Evolutionary conservation across 2,329 filamentous ascomycete genomes (phyloP), one percentile per base, ranked within the genome.

Genomic region (Penicillium occitanis): DNA sequence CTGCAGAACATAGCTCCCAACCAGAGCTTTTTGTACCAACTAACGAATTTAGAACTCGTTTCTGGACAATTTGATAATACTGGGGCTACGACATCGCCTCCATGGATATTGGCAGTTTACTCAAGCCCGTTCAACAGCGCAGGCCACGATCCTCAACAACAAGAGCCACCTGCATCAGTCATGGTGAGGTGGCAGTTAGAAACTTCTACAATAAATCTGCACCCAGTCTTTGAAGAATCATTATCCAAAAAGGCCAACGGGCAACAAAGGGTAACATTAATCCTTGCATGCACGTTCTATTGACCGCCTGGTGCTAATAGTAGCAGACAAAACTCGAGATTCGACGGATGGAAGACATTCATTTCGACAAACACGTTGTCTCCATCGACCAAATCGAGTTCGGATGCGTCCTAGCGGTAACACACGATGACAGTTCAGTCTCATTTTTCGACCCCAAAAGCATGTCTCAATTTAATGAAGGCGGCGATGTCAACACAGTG

Each of bases 151-250:
- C 83, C 88, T 35, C 88, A 86, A 63, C 84, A 85, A 50, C 87
- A 89, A 69, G 87, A 88, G 37, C 81, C 61, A 30, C 63, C 87
- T 0, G 87, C 90, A 70, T 96, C 89, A 70, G 86, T 93, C 48
- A 83, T 98, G 68, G 89, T 92, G 69, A 86, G 90, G 68, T 98
- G 94, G 94, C 90, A 95, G 70, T 76, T 94, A 10, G 83, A 85
- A 37, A 87, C 91, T 37, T 84, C 87, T 58, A 79, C 85, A n/a
- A 87, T 90, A 69, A 83, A 80, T 10, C 80, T 96, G 7, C 91
- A 95, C 73, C 80, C 89, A 1, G 90, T 90, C 13, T 94, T 96
- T 74, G 90, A 92, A 70, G 90, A 93, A 71, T 83, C 95, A 30
- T 87, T 88, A 7, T 83, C 85, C 51, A 87, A 90, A 70, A 87